Conservation (phyloP, 306 rosid genomes). For the Sechiopsis laciniata region DNA sequence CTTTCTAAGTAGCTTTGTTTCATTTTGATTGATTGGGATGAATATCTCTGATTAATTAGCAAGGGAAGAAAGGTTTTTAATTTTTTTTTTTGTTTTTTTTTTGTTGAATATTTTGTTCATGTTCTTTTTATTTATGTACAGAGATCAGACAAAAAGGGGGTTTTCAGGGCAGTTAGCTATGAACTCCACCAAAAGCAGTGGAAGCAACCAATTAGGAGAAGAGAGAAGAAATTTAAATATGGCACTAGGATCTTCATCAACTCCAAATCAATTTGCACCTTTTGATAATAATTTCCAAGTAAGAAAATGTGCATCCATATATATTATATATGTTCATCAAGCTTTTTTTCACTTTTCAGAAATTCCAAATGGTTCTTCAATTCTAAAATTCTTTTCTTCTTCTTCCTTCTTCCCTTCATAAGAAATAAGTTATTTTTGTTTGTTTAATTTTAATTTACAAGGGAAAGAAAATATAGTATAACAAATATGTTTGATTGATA, state of each 20-base stretch:
- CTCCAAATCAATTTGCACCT: not conserved
- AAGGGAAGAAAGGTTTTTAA: not conserved
- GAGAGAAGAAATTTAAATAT: not conserved
- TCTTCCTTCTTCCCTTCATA: not conserved
- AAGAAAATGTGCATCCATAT: not conserved
- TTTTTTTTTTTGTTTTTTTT: not conserved
- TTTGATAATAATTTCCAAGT: constrained; percentile 7
- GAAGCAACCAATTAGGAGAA: not conserved
- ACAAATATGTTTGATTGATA: too few relatives aligned
- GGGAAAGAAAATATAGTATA: too few relatives aligned
- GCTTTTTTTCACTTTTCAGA: not conserved
- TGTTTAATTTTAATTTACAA: not conserved
- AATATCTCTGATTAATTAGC: not conserved
- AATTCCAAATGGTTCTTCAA: not conserved
- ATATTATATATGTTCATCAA: not conserved
- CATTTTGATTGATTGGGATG: not conserved
- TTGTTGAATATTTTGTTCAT: not conserved
- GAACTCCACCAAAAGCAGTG: not conserved
- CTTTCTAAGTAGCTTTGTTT: not conserved
- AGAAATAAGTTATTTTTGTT: not conserved
- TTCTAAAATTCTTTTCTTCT: not conserved
- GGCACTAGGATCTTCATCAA: not conserved
- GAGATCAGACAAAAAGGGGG: not conserved
- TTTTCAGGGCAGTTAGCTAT: not conserved
- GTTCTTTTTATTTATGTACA: not conserved